Conservation (phyloP, 352 stramenopile species). For the Phytophthora melonis region DNA sequence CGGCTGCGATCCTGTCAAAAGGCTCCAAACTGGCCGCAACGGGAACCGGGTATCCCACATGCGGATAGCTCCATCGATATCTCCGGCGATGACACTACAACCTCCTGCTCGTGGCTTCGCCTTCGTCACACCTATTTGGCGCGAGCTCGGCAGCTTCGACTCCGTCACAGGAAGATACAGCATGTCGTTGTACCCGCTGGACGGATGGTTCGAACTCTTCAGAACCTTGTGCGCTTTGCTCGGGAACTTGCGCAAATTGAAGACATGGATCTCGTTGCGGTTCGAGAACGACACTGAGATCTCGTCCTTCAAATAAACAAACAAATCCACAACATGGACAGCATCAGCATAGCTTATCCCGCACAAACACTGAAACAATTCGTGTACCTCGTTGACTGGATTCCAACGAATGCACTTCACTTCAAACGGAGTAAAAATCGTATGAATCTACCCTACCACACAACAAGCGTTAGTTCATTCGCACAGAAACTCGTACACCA, state of each 20-base stretch:
- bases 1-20: conserved; percentile 56
- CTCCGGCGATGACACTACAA: conserved; percentile 57
- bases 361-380: not conserved
- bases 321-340: not conserved
- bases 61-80: conserved; percentile 70
- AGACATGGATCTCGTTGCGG: conserved; percentile 79
- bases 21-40: conserved; percentile 58
- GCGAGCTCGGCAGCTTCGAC: not conserved
- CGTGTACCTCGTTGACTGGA: conserved; percentile 63
- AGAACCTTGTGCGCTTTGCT: conserved; percentile 66
- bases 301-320: conserved; percentile 53
- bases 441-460: conserved; percentile 60
- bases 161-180: conserved; percentile 49
- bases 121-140: conserved; percentile 7
- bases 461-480: not conserved
- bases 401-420: conserved; percentile 85
- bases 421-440: conserved; percentile 74
- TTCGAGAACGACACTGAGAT: conserved; percentile 80
- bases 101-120: conserved; percentile 21
- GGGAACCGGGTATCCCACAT: conserved; percentile 76
- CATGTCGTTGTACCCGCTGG: conserved; percentile 82
- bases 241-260: conserved; percentile 80
- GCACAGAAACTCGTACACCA: not conserved
- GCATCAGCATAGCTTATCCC: not conserved
- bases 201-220: conserved; percentile 73